These are phyloP conservation scores for Colletotrichum nymphaeae DNA, from an alignment of 2,329 filamentous ascomycete genomes.

Conservation along the genomic window DNA sequence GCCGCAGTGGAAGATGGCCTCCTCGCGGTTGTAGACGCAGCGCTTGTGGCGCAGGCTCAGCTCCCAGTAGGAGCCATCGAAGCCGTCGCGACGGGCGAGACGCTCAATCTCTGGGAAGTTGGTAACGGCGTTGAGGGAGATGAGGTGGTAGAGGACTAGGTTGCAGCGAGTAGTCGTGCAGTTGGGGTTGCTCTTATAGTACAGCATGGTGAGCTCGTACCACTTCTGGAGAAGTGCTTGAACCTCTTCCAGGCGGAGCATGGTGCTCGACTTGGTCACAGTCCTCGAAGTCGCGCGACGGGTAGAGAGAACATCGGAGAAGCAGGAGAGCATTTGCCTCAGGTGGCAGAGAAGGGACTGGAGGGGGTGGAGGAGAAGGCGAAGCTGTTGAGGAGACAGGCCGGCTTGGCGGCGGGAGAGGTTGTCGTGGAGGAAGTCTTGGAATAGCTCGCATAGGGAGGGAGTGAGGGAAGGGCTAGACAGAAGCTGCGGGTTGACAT, in stretches of 20 bases:
- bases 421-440: conserved; percentile 74
- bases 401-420: conserved; percentile 59
- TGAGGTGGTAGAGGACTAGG: conserved; percentile 76
- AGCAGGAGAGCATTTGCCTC: conserved; percentile 73
- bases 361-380: conserved; percentile 76
- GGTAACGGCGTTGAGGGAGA: conserved; percentile 75
- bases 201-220: conserved; percentile 72
- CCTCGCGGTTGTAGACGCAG: conserved; percentile 72
- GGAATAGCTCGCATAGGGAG: conserved; percentile 74
- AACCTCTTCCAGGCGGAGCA: conserved; percentile 71
- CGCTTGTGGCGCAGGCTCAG: conserved; percentile 67
- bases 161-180: conserved; percentile 73
- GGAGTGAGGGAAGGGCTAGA: conserved; percentile 62
- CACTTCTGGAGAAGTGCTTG: conserved; percentile 73
- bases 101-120: conserved; percentile 76
- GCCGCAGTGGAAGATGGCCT: conserved; percentile 75
- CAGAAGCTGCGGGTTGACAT: conserved; percentile 63
- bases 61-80: conserved; percentile 66
- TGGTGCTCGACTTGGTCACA: conserved; percentile 70
- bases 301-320: conserved; percentile 64
- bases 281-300: conserved; percentile 55
- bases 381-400: conserved; percentile 67
- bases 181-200: conserved; percentile 64
- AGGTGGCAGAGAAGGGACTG: conserved; percentile 74
- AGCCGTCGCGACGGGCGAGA: conserved; percentile 70